Evolutionary conservation across 495 filamentous ascomycete species (phyloP).

Genomic region (Tuber microsphaerosporum): DNA sequence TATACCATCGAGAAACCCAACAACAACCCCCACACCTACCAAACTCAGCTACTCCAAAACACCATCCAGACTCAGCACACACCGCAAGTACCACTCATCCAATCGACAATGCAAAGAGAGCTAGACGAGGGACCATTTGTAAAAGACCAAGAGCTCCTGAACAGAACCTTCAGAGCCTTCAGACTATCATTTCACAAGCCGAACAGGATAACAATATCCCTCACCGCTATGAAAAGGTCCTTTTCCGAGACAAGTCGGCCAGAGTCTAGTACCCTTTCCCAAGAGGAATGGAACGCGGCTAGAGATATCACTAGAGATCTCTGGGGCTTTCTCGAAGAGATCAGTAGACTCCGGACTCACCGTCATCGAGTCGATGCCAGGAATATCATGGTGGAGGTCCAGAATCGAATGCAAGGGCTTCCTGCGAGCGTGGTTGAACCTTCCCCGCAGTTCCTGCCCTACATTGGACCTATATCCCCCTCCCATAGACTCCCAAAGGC

Average conservation of each 20-base stretch:
- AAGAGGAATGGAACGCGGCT: neutral
- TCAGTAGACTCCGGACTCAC: constrained; percentile 2
- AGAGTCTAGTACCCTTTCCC: neutral
- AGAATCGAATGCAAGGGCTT: neutral
- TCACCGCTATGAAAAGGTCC: neutral
- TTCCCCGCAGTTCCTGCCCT: neutral
- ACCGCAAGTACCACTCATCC: neutral
- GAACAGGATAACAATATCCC: neutral
- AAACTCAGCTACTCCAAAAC: neutral
- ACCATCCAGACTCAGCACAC: neutral
- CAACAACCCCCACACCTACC: neutral
- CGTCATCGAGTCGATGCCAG: constrained; percentile 11
- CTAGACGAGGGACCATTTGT: neutral
- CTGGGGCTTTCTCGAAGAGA: constrained; percentile 1
- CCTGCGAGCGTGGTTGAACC: neutral
- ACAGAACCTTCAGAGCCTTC: neutral
- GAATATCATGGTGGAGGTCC: constrained; percentile 10
- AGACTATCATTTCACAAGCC: neutral
- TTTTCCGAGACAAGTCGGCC: neutral
- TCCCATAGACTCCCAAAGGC: neutral
- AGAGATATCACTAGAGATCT: neutral
- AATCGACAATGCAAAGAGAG: neutral
- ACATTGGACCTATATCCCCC: neutral
- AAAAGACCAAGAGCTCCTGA: neutral
- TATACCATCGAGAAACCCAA: neutral